A percentile compares a stretch with the other conserved stretches of the same genome.
Conservation (phyloP, 2,329 filamentous ascomycete genomes). For the Calycina marina region DNA sequence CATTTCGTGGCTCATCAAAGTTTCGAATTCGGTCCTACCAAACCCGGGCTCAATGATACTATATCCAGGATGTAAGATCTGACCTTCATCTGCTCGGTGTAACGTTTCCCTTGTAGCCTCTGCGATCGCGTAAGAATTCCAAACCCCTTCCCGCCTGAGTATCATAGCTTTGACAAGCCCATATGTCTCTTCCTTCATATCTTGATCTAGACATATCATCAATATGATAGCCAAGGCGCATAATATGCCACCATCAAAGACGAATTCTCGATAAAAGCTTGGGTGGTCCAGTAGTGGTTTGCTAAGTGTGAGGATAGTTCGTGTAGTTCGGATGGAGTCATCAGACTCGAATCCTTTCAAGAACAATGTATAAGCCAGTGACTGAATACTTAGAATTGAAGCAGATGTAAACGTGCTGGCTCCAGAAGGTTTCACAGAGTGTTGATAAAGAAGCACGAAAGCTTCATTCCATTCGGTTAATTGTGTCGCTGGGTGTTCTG, state of each 20-base stretch:
- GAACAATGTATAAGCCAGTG: slow-evolving; percentile 5
- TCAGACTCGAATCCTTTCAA: too few species aligned
- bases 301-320: background rate
- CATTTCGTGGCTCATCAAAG: background rate
- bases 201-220: background rate
- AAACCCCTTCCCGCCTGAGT: slow-evolving; percentile 3
- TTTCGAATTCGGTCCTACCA: background rate
- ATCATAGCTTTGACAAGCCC: slow-evolving; percentile 1
- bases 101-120: background rate
- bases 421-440: slow-evolving; percentile 9
- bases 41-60: slow-evolving; percentile 1
- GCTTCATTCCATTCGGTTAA: slow-evolving; percentile 15
- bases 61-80: background rate
- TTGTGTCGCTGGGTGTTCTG: background rate
- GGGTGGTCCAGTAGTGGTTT: background rate
- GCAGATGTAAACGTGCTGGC: slow-evolving; percentile 10
- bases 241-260: slow-evolving; percentile 3
- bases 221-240: background rate
- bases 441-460: slow-evolving; percentile 10
- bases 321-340: background rate
- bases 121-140: background rate
- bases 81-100: too few species aligned
- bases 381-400: slow-evolving; percentile 11
- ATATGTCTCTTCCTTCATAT: background rate
- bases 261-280: slow-evolving; percentile 1